These are phyloP conservation scores for Schizosaccharomyces japonicus DNA, from an alignment of 805 yeast genomes.

Conservation along the genomic window DNA sequence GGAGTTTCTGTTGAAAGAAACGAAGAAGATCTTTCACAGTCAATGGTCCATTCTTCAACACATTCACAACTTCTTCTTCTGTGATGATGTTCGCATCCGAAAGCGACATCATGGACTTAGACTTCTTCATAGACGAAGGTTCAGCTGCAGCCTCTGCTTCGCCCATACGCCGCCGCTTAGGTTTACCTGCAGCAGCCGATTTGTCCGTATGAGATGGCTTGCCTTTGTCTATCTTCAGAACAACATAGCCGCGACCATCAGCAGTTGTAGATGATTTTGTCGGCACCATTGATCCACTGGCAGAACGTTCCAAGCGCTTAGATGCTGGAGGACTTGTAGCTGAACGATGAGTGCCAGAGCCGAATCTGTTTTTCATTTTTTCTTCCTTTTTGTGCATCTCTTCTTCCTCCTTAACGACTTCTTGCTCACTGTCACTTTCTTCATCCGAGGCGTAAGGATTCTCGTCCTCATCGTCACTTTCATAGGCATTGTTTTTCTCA, in stretches of 20 bases:
- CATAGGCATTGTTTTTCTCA: slow-evolving; percentile 5
- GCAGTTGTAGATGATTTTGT: no score
- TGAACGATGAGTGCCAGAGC: no score
- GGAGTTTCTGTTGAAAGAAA: neutral
- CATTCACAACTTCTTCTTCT: neutral
- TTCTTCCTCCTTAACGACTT: neutral
- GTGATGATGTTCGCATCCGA: neutral
- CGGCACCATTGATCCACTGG: no score
- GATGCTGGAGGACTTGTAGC: no score
- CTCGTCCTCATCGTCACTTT: slow-evolving; percentile 4
- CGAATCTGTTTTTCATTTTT: neutral
- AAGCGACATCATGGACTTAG: neutral
- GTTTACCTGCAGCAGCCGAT: no score
- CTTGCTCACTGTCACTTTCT: neutral
- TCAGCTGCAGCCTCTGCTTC: no score
- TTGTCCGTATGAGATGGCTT: no score
- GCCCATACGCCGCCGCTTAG: no score
- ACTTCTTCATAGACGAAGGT: no score
- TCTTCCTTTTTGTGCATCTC: neutral
- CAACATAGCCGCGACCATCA: no score
- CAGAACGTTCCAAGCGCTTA: no score
- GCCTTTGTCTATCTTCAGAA: no score
- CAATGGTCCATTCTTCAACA: neutral
- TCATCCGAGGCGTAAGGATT: slow-evolving; percentile 4
- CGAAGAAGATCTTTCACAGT: slow-evolving; percentile 3